Evolutionary conservation across 2,329 filamentous ascomycete species (phyloP).

Genomic region (Graphilbum fragrans): DNA sequence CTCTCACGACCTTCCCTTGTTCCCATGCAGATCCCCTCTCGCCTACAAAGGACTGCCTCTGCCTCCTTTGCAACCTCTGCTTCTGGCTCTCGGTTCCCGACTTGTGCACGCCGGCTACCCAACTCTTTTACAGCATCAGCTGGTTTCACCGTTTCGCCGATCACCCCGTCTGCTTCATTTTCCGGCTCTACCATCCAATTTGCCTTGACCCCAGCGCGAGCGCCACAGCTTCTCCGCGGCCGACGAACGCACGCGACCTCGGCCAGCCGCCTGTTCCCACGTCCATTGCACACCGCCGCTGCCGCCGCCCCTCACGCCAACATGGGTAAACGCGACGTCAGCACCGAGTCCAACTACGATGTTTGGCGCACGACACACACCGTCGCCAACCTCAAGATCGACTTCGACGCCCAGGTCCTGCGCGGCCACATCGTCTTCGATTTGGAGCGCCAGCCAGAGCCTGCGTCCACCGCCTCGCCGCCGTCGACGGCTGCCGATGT

Average conservation of each 20-base stretch:
- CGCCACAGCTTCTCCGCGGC: no score
- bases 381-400: constrained; percentile 65
- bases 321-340: constrained; percentile 54
- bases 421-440: constrained; percentile 65
- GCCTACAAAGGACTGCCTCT: background rate
- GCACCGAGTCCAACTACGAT: constrained; percentile 85
- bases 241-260: no score
- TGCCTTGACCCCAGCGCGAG: no score
- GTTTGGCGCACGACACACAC: constrained; percentile 79
- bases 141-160: background rate
- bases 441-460: constrained; percentile 50
- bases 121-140: background rate
- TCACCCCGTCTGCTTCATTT: background rate
- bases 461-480: background rate
- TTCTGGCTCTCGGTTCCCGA: background rate
- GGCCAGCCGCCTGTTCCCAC: no score
- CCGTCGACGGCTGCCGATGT: constrained; percentile 44
- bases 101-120: background rate
- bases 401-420: constrained; percentile 70
- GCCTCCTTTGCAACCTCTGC: background rate
- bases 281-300: background rate
- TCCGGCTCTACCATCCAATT: background rate
- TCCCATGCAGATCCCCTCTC: background rate
- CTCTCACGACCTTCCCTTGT: background rate
- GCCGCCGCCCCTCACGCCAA: background rate